Base-by-base conservation (phyloP, 257 asterid species). In the Jacaranda copaia region DNA sequence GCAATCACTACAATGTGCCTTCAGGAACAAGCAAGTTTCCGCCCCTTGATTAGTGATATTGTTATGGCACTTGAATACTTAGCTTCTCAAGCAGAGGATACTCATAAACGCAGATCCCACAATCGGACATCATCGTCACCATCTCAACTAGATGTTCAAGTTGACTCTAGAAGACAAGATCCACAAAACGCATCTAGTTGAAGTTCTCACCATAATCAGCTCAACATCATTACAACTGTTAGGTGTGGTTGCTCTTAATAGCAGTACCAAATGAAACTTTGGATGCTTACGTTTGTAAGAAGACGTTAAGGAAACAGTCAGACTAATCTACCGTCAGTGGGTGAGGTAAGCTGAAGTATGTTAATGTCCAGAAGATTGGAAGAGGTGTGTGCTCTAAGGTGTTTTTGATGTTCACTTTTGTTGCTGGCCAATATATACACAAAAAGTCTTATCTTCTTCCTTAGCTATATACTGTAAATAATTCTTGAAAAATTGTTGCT, bases 1-100 rank as follows among this genome's bases (percentile, higher is more conserved):
- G 94, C 98, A 12, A 84, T 94, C 7, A 86, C 99, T 6, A 86
- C 95, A 42, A 92, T 94, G 99, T 94, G 99, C 51, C 93, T 94
- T 43, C 98, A 92, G 46, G 97, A 92, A 60, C 91, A 90, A 78
- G 90, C 98, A 11, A 83, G 82, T 75, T 86, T 86, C 74, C 95
- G 98, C 6, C 98, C 99, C 51, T 71, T 83, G 64, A 88, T 85
- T 56, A 83, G 81, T 8, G 98, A 92, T 62, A 87, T 94, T 12
- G 96, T 88, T 7, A 70, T 86, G 64, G 99, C 97, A 0, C 98
- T 94, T 5, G 98, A 94, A 51, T 92, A 88, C 83, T 80, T 94
- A 58, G 83, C 86, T 43, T 70, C 92, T 13, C 91, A 86, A 74
- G 92, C 93, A 0, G 87, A 85, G 18, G 89, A 85, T 35, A 68